Percentiles rank a stretch among this genome's conserved stretches.
These are phyloP conservation scores for Parasitella parasitica DNA, from an alignment of 371 early-diverging fungal species.

Conservation along the genomic window DNA sequence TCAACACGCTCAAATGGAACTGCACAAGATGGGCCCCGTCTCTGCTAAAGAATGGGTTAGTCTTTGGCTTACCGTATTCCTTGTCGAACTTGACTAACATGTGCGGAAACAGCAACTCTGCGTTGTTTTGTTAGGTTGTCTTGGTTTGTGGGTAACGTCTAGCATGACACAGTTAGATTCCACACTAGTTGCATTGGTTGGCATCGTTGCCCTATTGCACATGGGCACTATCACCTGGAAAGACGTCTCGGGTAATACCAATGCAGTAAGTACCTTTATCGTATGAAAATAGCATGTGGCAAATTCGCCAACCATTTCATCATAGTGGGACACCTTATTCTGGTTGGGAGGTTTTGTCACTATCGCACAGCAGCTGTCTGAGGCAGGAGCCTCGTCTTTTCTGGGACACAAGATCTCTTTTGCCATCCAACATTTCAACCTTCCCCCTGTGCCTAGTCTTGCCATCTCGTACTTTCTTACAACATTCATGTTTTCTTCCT, in stretches of 20 bases:
- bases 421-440: conserved; percentile 28
- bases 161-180: conserved; percentile 62
- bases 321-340: conserved; percentile 77
- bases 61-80: background rate
- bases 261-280: conserved; percentile 45
- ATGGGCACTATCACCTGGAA: conserved; percentile 69
- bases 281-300: background rate
- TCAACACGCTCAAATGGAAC: conserved; percentile 21
- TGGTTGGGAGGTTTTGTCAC: conserved; percentile 82
- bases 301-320: background rate
- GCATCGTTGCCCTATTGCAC: conserved; percentile 55
- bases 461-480: conserved; percentile 65
- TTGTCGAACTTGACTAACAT: background rate
- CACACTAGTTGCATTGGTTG: conserved; percentile 68
- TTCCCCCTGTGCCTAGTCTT: conserved; percentile 49
- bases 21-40: conserved; percentile 23
- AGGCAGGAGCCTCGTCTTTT: conserved; percentile 67
- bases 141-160: conserved; percentile 72
- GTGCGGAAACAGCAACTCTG: conserved; percentile 40
- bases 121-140: conserved; percentile 54
- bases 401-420: conserved; percentile 60
- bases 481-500: conserved; percentile 72
- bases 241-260: conserved; percentile 66
- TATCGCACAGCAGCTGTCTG: conserved; percentile 72
- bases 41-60: conserved; percentile 27